phyloP scores from a whole-genome alignment of 2,329 filamentous ascomycete genomes.

The Neonectria faginata region DNA sequence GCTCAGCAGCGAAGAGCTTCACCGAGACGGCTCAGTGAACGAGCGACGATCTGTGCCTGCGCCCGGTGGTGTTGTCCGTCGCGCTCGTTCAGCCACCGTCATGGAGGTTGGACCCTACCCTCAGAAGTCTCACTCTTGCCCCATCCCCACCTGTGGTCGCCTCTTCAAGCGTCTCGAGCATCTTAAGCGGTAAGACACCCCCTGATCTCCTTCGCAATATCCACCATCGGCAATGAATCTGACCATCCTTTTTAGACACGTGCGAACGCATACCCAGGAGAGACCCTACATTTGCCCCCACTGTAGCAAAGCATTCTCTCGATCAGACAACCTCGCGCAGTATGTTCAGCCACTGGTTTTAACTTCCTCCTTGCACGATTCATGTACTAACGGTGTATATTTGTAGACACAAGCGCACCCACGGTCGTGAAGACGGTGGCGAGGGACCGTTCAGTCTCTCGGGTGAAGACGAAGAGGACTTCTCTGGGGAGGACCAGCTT shows the following conservation, averaged over 20 bases:
- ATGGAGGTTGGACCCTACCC: constrained; percentile 97
- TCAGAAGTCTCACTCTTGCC: constrained; percentile 98
- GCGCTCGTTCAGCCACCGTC: constrained; percentile 93
- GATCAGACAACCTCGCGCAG: constrained; percentile 99
- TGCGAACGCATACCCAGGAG: constrained; percentile 99
- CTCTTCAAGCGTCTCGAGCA: constrained; percentile 99
- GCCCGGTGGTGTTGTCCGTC: constrained; percentile 81
- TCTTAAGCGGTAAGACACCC: constrained; percentile 86
- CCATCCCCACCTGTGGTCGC: constrained; percentile 97
- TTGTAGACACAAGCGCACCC: constrained; percentile 83
- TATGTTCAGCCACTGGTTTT: constrained; percentile 66
- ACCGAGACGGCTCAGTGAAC: constrained; percentile 59
- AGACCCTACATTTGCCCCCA: constrained; percentile 97
- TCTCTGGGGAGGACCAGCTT: constrained; percentile 84
- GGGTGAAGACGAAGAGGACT: constrained; percentile 88
- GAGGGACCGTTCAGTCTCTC: constrained; percentile 72
- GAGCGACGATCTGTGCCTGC: constrained; percentile 76
- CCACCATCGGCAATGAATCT: constrained; percentile 25
- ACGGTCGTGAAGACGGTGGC: constrained; percentile 72
- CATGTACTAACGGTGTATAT: constrained; percentile 27
- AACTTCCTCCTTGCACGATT: constrained; percentile 43
- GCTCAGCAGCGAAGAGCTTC: constrained; percentile 71
- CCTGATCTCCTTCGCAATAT: constrained; percentile 54
- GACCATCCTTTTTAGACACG: constrained; percentile 74
- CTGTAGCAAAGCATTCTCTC: constrained; percentile 98